Conservation (phyloP, 148 eudicot genomes). For the Cornus controversa region DNA sequence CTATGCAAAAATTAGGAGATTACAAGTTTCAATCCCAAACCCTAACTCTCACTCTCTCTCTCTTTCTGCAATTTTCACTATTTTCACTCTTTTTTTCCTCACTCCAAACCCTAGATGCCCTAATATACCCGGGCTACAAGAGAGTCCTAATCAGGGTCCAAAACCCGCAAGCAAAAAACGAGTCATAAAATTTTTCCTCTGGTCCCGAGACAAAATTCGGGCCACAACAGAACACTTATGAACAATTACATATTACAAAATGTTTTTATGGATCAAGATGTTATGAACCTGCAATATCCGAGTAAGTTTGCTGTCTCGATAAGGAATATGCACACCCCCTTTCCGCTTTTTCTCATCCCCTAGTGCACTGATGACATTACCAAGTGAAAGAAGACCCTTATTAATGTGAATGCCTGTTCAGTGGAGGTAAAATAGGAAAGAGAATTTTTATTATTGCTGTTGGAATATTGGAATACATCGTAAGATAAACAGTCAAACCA, state of each 20-base stretch:
- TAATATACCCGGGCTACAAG: too few relatives aligned
- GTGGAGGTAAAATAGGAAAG: background rate
- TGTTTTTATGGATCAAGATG: background rate
- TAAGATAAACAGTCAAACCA: background rate
- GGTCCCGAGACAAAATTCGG: too few relatives aligned
- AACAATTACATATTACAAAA: background rate
- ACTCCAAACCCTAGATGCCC: too few relatives aligned
- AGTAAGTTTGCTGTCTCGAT: conserved; percentile 28
- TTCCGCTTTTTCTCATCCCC: conserved; percentile 25
- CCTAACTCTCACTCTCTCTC: too few relatives aligned
- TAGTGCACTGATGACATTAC: conserved; percentile 29
- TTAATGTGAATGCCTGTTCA: conserved; percentile 25
- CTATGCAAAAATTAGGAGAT: too few relatives aligned
- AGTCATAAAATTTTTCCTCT: too few relatives aligned
- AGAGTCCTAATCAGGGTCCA: too few relatives aligned
- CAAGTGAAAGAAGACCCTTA: conserved; percentile 25
- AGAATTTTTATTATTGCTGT: background rate
- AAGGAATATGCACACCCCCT: conserved; percentile 22
- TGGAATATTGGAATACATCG: background rate
- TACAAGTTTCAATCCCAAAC: too few relatives aligned
- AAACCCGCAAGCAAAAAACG: too few relatives aligned
- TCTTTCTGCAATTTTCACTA: too few relatives aligned
- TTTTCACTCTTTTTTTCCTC: too few relatives aligned
- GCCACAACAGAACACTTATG: too few relatives aligned
- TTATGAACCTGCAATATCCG: conserved; percentile 21